Evolutionary conservation across 345 rosid genomes (phyloP), one percentile per base, ranked within the genome.

Genomic region (Eucalyptus rudis): DNA sequence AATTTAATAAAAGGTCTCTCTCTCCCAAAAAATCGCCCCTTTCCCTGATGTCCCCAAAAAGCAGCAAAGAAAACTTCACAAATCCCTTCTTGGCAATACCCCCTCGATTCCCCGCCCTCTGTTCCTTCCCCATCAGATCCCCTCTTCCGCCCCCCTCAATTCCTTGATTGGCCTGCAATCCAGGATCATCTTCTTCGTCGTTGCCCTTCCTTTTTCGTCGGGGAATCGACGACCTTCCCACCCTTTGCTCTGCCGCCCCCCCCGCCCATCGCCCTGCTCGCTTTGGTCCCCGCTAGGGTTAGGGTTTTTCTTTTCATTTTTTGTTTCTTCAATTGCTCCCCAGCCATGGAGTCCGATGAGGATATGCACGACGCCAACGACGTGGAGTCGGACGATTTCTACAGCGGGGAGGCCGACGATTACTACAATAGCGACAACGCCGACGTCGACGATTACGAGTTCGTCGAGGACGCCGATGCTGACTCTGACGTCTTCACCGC

Each of bases 351-450:
- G 89, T 94, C 95, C 7, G 97, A 93, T 49, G 97, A 96, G 7
- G 96, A 95, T 87, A 93, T 96, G 94, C 92, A 95, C 93, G 99
- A 96, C 88, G 96, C 95, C 40, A 92, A 94, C 92, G 96, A 93
- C 91, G 90, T 93, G 84, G 98, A 94, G 43, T 96, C 97, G 25
- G 99, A 96, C 47, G 98, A 95, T 71, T 96, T 93, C 92, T 95
- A 95, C 90, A 95, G 97, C 91, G 98, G 96, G 43, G 95, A 92
- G 15, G 94, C 93, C 89, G 97, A 94, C 83, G 97, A 94, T 66
- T 91, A 91, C 90, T 92, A 91, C 86, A 92, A 93, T 90, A 93
- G 95, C 92, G 94, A 94, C 86, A 94, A 93, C 88, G 91, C 81
- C 49, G 94, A 88, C 86, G 92, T 31, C n/a, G 91, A 91, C 10